Evolutionary conservation across 371 early-diverging fungal species (phyloP), one percentile per base, ranked within the genome.

Genomic region (Lichtheimia ornata): DNA sequence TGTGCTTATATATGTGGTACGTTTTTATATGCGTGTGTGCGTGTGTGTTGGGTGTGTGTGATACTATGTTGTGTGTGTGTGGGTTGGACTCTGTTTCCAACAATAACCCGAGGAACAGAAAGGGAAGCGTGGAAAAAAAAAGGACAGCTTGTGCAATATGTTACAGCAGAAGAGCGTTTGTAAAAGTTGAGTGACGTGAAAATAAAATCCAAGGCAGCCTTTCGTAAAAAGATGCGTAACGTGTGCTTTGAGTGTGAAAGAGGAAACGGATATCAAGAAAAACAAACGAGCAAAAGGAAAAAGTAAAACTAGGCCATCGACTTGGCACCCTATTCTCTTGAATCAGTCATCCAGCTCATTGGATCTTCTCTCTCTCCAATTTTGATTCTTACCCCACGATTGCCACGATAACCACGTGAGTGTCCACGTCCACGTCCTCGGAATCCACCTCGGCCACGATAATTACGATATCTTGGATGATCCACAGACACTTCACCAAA

Each of bases 401-500:
- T 56, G 27, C 79, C 78, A 53, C 79, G 74, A 42, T 77, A 72
- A 27, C 80, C 79, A 59, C 80, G 74, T 20, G 47, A 24, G 43
- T 59, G 24, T 42, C 65, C 61, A 24, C 79, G 77, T 15, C 85
- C 83, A 70, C 85, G 77, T 18, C 81, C 80, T 59, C 84, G 77
- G 50, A 79, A 75, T 27, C 79, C 76, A 17, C 86, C 82, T 30
- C 87, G 79, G 49, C 85, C 84, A 65, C 83, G 74, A 49, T 82
- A 77, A 50, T 84, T 80, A 60, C 88, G 84, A 76, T 81, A 85
- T 59, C 89, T 76, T 44, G 85, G 85, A 63, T 79, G 81, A 45
- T 88, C 87, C 11, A 87, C 79, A 18, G 88, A 85, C 6, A 87
- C 79, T 75, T 94, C 94, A 40, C 97, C 97, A 87, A 97, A 97